These are phyloP conservation scores for Schrenkiella parvula DNA, from an alignment of 345 rosid genomes.

Conservation along the genomic window DNA sequence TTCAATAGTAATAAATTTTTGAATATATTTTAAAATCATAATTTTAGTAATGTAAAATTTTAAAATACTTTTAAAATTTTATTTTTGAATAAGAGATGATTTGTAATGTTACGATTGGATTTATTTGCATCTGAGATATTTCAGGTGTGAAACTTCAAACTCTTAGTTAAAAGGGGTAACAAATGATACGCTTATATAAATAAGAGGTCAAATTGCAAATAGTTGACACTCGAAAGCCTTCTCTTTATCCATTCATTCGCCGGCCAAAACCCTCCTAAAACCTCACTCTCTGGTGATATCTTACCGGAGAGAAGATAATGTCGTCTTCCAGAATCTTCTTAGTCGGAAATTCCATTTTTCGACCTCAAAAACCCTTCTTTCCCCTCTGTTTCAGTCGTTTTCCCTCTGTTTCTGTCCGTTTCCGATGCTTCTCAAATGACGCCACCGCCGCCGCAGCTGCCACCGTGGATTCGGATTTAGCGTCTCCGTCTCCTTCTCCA, in stretches of 20 bases:
- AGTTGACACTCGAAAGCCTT: background rate
- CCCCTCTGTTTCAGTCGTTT: slow-evolving; percentile 22
- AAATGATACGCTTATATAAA: background rate
- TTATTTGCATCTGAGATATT: background rate
- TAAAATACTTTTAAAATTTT: too few relatives aligned
- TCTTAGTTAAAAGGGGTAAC: background rate
- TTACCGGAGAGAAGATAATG: slow-evolving; percentile 34
- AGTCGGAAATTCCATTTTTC: slow-evolving; percentile 42
- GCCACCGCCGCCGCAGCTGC: slow-evolving; percentile 32
- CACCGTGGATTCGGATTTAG: background rate
- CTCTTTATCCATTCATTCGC: slow-evolving; percentile 24
- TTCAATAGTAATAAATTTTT: too few relatives aligned
- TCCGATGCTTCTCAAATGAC: slow-evolving; percentile 27
- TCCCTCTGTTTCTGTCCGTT: slow-evolving; percentile 23
- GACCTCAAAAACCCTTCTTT: slow-evolving; percentile 28
- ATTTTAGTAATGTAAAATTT: too few relatives aligned
- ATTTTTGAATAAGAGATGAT: too few relatives aligned
- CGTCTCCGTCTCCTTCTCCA: slow-evolving; percentile 9
- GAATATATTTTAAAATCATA: too few relatives aligned
- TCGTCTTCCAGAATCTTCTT: slow-evolving; percentile 41
- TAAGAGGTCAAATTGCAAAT: slow-evolving; percentile 8
- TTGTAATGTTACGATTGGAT: too few relatives aligned
- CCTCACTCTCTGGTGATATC: slow-evolving; percentile 26
- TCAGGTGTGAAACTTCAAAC: background rate
- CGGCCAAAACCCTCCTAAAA: slow-evolving; percentile 19